Evolutionary conservation across 306 rosid species (phyloP), one percentile per base, ranked within the genome.

Genomic region (Sindora glabra): DNA sequence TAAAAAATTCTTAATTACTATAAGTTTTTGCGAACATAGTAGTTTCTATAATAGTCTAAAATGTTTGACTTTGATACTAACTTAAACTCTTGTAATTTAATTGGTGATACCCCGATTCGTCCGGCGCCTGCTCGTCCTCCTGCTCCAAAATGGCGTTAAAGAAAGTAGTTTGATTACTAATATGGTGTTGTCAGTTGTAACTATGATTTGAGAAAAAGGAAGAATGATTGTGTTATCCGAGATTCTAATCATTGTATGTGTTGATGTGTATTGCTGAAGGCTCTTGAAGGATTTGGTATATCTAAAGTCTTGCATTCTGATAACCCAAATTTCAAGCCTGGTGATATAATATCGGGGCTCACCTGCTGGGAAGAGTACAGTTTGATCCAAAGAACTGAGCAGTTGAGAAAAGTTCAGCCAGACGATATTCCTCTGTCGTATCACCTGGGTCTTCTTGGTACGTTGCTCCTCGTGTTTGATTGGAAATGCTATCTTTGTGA

Each of bases 361-460:
- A 76, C 87, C 8, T 68, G 69, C 5, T 84, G 87, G 83, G 83
- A 84, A 32, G 79, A 78, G 8, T 84, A 78, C 32, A 78, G 75
- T 16, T 29, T 75, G 24, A 67, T 84, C 33, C 21, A 23, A 3
- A 61, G 33, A 18, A 57, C 68, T 0, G 71, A 73, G 1, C 64
- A 60, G 40, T 45, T 80, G 56, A 54, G 76, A 60, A 75, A 72
- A 70, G 75, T 84, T 55, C 65, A 60, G 9, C 63, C 30, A 0
- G 74, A 76, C 27, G 61, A 45, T 14, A 62, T 78, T 23, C 87
- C 87, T 8, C 82, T 80, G 30, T 84, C 87, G 6, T 78, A 73
- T 66, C 76, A 76, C 61, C 53, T 79, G 1, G 83, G 83, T 40
- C 76, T 78, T 59, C 73, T 78, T 63, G 82, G 82, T 72, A 77